These are phyloP conservation scores for Stramenopiles sp. DNA, from an alignment of 352 stramenopile species.

Conservation along the genomic window DNA sequence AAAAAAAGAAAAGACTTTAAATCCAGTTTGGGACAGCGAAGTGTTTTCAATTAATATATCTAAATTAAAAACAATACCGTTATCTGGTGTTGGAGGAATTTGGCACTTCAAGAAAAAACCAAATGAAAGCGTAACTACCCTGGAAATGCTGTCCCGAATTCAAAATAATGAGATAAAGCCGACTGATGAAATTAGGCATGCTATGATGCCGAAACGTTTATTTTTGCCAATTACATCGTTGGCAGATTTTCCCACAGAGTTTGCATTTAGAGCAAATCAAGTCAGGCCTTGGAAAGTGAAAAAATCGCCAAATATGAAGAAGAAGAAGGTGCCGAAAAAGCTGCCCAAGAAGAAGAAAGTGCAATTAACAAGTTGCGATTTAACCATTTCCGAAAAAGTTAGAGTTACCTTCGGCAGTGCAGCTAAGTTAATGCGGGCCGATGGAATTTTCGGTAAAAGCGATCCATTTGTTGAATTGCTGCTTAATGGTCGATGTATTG, in stretches of 20 bases:
- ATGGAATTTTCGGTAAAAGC: constrained; percentile 12
- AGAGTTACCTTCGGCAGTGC: background rate
- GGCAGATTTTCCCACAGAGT: background rate
- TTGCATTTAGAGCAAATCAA: background rate
- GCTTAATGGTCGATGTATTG: background rate
- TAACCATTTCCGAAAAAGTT: background rate
- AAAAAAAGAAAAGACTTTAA: background rate
- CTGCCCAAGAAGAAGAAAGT: background rate
- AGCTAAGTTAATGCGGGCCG: background rate
- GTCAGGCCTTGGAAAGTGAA: background rate
- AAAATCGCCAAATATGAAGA: background rate
- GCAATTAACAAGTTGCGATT: background rate
- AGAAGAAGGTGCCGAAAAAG: constrained; percentile 6
- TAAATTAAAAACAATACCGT: background rate
- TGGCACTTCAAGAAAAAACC: background rate
- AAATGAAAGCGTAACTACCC: background rate
- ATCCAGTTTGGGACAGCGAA: background rate
- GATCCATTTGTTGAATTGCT: background rate
- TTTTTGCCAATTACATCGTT: background rate
- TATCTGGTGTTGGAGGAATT: background rate
- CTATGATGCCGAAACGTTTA: background rate
- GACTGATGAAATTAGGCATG: background rate
- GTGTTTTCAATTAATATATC: background rate
- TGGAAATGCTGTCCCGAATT: background rate
- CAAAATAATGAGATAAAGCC: background rate